A percentile compares a stretch with the other conserved stretches of the same genome.
These are phyloP conservation scores for Penicillium manginii DNA, from an alignment of 495 filamentous ascomycete species.

Conservation along the genomic window DNA sequence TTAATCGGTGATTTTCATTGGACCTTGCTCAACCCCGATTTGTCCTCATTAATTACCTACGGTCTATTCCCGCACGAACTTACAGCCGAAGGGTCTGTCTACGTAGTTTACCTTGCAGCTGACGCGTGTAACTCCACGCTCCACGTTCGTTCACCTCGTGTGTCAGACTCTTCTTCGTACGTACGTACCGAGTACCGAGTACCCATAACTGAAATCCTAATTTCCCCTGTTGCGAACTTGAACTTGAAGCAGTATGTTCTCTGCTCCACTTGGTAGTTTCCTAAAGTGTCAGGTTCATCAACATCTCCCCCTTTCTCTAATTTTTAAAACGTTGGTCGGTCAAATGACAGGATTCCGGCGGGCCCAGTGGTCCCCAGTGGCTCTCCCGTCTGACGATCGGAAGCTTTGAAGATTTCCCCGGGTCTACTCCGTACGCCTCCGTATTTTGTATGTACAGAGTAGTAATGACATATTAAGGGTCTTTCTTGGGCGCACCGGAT, in stretches of 20 bases:
- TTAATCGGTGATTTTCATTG: slow-evolving; percentile 1
- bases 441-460: neutral
- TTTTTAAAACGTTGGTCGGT: neutral
- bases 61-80: neutral
- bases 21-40: neutral
- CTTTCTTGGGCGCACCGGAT: neutral
- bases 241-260: neutral
- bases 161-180: neutral
- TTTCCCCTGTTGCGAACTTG: neutral
- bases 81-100: neutral
- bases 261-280: no score
- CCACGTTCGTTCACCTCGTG: neutral
- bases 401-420: neutral
- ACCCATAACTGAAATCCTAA: neutral
- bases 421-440: neutral
- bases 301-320: neutral
- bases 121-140: slow-evolving; percentile 3
- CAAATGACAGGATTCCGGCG: neutral
- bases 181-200: neutral
- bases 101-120: neutral
- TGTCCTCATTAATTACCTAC: neutral
- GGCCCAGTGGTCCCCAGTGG: neutral
- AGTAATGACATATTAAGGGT: neutral
- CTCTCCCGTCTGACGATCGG: neutral
- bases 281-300: no score